Evolutionary conservation across 2,329 filamentous ascomycete genomes (phyloP), one percentile per base, ranked within the genome.

Genomic region (Ophiocordyceps australis): DNA sequence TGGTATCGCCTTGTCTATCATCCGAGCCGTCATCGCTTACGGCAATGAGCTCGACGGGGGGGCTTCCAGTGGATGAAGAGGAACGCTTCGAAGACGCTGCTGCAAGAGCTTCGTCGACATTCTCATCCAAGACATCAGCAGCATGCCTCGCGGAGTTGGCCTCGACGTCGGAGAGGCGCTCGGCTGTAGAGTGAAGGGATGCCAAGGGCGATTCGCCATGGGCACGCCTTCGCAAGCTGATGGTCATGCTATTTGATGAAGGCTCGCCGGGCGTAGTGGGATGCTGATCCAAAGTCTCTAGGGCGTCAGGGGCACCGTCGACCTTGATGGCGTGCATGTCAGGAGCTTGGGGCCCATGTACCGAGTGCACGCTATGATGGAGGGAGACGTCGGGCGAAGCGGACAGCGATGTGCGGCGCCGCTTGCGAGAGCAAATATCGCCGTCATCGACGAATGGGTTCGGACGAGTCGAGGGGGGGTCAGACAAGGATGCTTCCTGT

Each of bases 391-490:
- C 64, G 31, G 60, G 56, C 15, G 67, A 72, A 30, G 52, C 57
- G 29, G 60, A 60, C 26, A 58, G 49, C 10, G 68, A 73, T 17
- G 67, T 70, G 36, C 69, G 62, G 34, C 65, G 67, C 27, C 70
- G 65, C 46, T 75, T 75, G 35, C 69, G 57, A 29, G 68, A 57
- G 22, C 59, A 55, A 24, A 49, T 41, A 35, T 67, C 62, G 42
- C 49, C 54, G 47, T 72, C 66, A 50, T 71, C 59, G 44, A n/a
- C n/a, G n/a, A 74, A 74, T 21, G 70, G 70, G 35, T 74, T 73
- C 27, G 65, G 65, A 34, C 70, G 62, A 37, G 62, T 68, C 40
- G 67, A 65, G 47, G 59, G 60, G 46, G 65, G 62, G 54, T 75
- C 70, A 49, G 64, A 63, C 40, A 67, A 73, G 49, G 58, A 55